A percentile compares a stretch with the other conserved stretches of the same genome.
Conservation (phyloP, 805 yeast genomes). For the Yarrowia sp. region DNA sequence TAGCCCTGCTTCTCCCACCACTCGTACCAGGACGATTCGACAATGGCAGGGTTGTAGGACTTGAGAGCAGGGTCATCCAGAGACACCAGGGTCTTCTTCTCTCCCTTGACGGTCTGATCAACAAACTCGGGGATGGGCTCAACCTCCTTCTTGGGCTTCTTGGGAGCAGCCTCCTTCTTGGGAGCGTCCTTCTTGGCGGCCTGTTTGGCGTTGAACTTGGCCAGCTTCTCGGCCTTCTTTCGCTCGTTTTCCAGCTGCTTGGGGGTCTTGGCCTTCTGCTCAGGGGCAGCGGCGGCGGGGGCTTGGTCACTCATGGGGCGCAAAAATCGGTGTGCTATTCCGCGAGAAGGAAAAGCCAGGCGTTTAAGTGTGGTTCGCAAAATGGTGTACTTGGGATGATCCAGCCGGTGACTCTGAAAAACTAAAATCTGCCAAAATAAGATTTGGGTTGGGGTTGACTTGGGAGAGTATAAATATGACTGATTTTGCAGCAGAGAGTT, state of each 20-base stretch:
- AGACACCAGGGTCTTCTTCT: constrained; percentile 81
- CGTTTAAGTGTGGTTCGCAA: constrained; percentile 11
- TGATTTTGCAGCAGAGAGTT: not conserved
- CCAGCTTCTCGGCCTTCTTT: constrained; percentile 82
- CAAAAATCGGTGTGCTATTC: constrained; percentile 6
- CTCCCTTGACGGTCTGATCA: constrained; percentile 83
- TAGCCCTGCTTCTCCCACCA: constrained; percentile 94
- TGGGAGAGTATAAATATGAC: not conserved
- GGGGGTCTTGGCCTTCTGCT: constrained; percentile 59
- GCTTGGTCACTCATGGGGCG: constrained; percentile 21
- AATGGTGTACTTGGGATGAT: constrained; percentile 11
- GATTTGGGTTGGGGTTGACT: constrained; percentile 6
- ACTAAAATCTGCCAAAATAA: not conserved
- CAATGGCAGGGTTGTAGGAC: constrained; percentile 88
- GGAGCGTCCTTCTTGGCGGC: constrained; percentile 39
- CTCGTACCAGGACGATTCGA: constrained; percentile 94
- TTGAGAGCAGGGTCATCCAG: constrained; percentile 91
- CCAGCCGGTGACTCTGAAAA: constrained; percentile 1
- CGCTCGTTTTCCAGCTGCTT: constrained; percentile 84
- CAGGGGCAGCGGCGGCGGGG: constrained; percentile 26
- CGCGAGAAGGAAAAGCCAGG: constrained; percentile 12
- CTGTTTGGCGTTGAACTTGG: constrained; percentile 77
- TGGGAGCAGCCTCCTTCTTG: constrained; percentile 43
- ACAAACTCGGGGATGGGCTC: constrained; percentile 81
- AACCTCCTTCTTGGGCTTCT: constrained; percentile 64